Evolutionary conservation across 805 yeast genomes (phyloP).

Genomic region (Gaillardinia entomophila): DNA sequence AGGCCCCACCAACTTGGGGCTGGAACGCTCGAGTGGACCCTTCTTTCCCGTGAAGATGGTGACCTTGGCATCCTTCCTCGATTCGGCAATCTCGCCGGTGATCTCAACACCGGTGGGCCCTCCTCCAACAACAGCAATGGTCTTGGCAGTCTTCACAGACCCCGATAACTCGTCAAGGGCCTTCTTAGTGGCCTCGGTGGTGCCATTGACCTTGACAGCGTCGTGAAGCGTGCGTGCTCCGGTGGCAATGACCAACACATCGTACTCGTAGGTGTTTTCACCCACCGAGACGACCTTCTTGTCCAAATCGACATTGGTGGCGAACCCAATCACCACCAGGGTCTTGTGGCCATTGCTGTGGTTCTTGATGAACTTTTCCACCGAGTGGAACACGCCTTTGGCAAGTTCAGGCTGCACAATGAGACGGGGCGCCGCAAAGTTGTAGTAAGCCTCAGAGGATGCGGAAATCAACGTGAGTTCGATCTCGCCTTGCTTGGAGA

Average conservation of each 20-base stretch:
- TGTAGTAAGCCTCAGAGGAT: constrained; percentile 18
- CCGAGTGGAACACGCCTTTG: constrained; percentile 11
- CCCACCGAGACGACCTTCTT: constrained; percentile 10
- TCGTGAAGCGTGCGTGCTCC: constrained; percentile 19
- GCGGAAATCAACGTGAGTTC: constrained; percentile 20
- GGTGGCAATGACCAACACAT: constrained; percentile 29
- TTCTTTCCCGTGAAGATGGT: constrained; percentile 19
- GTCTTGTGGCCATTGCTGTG: constrained; percentile 8
- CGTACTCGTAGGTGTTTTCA: constrained; percentile 13
- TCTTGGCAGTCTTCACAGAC: constrained; percentile 12
- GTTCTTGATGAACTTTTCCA: constrained; percentile 13
- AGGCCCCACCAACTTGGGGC: constrained; percentile 5
- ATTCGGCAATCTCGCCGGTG: constrained; percentile 29
- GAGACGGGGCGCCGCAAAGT: constrained; percentile 27
- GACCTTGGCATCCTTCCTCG: constrained; percentile 12
- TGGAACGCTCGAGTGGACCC: constrained; percentile 12
- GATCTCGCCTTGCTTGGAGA: constrained; percentile 4
- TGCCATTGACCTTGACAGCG: constrained; percentile 20
- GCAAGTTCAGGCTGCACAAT: constrained; percentile 17
- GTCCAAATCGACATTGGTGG: constrained; percentile 18
- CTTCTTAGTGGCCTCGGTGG: constrained; percentile 8
- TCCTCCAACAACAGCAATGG: constrained; percentile 34
- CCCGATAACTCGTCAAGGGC: constrained; percentile 6
- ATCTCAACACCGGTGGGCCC: constrained; percentile 36
- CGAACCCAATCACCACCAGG: constrained; percentile 20